Conservation (phyloP, 2,329 filamentous ascomycete species). For the Aspergillus pseudoglaucus region DNA sequence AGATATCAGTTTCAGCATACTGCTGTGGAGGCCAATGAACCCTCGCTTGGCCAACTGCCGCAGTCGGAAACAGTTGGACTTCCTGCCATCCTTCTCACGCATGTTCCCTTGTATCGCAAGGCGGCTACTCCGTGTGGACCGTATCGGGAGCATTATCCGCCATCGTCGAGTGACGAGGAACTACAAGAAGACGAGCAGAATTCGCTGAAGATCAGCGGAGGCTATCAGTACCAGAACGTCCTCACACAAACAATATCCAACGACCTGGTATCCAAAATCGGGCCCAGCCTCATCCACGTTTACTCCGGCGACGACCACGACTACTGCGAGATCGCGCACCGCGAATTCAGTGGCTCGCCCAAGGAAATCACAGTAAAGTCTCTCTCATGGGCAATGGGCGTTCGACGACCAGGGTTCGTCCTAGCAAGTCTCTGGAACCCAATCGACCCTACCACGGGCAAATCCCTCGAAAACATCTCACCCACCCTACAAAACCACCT, state of each 20-base stretch:
- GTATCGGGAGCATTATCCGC: constrained; percentile 74
- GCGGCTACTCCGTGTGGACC: constrained; percentile 83
- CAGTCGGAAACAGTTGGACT: constrained; percentile 49
- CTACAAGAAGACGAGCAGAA: constrained; percentile 61
- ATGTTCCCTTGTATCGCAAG: constrained; percentile 80
- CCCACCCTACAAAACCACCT: constrained; percentile 78
- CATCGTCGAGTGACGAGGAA: constrained; percentile 54
- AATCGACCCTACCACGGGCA: constrained; percentile 51
- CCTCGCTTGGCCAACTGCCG: constrained; percentile 19
- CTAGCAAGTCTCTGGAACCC: constrained; percentile 92
- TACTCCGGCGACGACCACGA: constrained; percentile 98
- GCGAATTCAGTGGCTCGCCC: constrained; percentile 55
- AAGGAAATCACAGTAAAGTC: constrained; percentile 93
- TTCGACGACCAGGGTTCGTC: constrained; percentile 77
- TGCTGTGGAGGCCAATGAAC: constrained; percentile 53
- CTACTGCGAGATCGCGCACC: constrained; percentile 86
- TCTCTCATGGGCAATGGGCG: constrained; percentile 93
- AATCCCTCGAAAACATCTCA: constrained; percentile 16
- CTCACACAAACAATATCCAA: constrained; percentile 69
- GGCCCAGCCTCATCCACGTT: constrained; percentile 68
- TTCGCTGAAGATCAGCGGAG: constrained; percentile 66
- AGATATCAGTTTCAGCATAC: constrained; percentile 50
- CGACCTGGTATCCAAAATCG: constrained; percentile 68
- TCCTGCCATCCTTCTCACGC: constrained; percentile 81
- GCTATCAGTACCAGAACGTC: constrained; percentile 97